Evolutionary conservation across 2,329 filamentous ascomycete genomes (phyloP).

Genomic region (Alternaria panax): DNA sequence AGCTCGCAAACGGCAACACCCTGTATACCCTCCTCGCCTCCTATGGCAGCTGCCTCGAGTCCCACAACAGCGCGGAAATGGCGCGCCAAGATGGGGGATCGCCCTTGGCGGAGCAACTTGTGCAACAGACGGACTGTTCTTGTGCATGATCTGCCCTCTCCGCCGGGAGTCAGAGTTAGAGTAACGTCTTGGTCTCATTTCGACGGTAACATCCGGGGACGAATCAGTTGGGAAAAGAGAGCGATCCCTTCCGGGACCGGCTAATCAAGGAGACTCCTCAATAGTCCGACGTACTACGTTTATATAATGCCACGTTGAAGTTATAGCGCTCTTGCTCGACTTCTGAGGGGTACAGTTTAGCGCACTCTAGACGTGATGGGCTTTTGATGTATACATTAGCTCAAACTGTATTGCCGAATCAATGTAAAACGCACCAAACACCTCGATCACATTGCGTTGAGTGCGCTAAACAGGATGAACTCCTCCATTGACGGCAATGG

Average conservation of each 20-base stretch:
- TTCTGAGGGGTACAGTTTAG: not conserved
- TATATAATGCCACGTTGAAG: not conserved
- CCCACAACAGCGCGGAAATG: constrained; percentile 17
- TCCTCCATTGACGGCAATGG: not conserved
- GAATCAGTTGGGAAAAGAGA: not conserved
- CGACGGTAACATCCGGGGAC: not conserved
- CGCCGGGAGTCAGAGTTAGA: constrained; percentile 2
- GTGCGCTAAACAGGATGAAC: not conserved
- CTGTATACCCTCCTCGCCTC: constrained; percentile 9
- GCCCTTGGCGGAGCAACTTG: constrained; percentile 26
- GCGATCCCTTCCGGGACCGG: not conserved
- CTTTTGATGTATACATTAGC: not conserved
- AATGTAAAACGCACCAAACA: not conserved
- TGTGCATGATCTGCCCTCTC: constrained; percentile 23
- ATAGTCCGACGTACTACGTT: not conserved
- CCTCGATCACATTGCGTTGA: too few species aligned
- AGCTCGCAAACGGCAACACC: constrained; percentile 1
- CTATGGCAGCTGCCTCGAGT: constrained; percentile 3
- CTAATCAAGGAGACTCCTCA: not conserved
- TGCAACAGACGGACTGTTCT: constrained; percentile 13
- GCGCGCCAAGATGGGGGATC: constrained; percentile 29
- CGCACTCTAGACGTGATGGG: not conserved
- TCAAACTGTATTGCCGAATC: not conserved
- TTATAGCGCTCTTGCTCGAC: not conserved
- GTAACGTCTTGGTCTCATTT: constrained; percentile 5